Evolutionary conservation across 192 early-diverging fungal genomes (phyloP).

Genomic region (Gamsiella multidivaricata): DNA sequence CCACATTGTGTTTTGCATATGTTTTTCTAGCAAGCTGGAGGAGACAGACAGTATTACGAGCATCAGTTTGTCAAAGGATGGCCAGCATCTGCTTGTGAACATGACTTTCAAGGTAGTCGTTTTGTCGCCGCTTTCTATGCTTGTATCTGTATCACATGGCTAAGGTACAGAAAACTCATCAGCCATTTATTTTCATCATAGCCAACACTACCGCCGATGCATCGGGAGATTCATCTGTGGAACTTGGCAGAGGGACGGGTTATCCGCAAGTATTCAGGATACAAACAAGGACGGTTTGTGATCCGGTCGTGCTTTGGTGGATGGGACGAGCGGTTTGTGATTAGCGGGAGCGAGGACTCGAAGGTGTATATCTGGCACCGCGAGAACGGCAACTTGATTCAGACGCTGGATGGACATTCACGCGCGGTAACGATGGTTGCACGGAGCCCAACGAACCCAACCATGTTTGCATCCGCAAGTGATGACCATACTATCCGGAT

Average conservation of each 20-base stretch:
- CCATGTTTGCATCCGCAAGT: constrained; percentile 84
- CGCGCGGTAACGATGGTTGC: constrained; percentile 77
- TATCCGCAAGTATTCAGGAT: constrained; percentile 83
- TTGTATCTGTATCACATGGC: constrained; percentile 58
- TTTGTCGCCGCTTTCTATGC: background rate
- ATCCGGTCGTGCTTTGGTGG: constrained; percentile 96
- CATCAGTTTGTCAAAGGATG: constrained; percentile 57
- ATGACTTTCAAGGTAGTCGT: constrained; percentile 53
- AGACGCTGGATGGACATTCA: constrained; percentile 75
- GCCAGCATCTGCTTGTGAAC: constrained; percentile 65
- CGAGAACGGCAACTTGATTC: constrained; percentile 74
- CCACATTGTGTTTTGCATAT: background rate
- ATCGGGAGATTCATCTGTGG: constrained; percentile 91
- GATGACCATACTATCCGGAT: constrained; percentile 87
- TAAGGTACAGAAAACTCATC: no score
- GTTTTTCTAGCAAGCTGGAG: constrained; percentile 39
- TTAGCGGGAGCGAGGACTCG: constrained; percentile 92
- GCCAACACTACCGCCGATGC: constrained; percentile 68
- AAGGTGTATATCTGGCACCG: constrained; percentile 86
- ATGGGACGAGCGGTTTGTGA: constrained; percentile 79
- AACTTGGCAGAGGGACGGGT: constrained; percentile 74
- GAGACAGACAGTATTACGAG: constrained; percentile 53
- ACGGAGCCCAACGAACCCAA: constrained; percentile 72
- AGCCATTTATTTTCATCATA: constrained; percentile 51
- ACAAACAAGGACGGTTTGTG: constrained; percentile 87